Evolutionary conservation across 2,329 filamentous ascomycete genomes (phyloP).

Genomic region (Tetracladium maxilliforme): DNA sequence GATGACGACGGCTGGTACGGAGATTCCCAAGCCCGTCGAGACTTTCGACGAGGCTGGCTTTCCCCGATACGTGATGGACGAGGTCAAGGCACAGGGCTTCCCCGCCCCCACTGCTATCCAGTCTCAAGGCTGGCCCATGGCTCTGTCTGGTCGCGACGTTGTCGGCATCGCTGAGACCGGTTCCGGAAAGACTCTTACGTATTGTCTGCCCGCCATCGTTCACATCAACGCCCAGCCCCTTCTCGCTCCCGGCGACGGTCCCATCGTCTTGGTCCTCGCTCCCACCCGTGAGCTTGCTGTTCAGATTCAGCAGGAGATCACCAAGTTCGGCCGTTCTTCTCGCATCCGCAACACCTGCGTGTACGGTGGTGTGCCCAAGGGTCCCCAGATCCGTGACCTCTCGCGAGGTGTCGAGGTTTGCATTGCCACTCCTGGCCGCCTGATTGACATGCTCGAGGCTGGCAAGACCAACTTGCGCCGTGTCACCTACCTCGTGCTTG

Average conservation of each 20-base stretch:
- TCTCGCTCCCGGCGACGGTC: slow-evolving; percentile 84
- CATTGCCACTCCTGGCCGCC: slow-evolving; percentile 92
- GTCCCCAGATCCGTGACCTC: slow-evolving; percentile 89
- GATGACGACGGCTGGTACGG: slow-evolving; percentile 66
- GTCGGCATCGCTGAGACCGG: slow-evolving; percentile 99
- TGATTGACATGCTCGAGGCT: slow-evolving; percentile 97
- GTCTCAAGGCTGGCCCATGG: slow-evolving; percentile 98
- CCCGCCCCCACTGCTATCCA: slow-evolving; percentile 88
- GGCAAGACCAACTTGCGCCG: slow-evolving; percentile 96
- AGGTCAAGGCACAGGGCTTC: slow-evolving; percentile 97
- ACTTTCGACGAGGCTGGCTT: slow-evolving; percentile 97
- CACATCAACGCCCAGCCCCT: slow-evolving; percentile 99
- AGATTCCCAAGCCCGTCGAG: slow-evolving; percentile 87
- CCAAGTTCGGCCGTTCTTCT: slow-evolving; percentile 95
- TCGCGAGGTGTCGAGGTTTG: slow-evolving; percentile 93
- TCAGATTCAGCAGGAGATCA: slow-evolving; percentile 97
- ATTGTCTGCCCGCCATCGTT: slow-evolving; percentile 94
- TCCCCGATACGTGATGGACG: slow-evolving; percentile 91
- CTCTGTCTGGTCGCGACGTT: slow-evolving; percentile 91
- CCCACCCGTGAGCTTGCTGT: slow-evolving; percentile 96
- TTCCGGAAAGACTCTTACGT: slow-evolving; percentile 97
- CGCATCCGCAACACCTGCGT: slow-evolving; percentile 98
- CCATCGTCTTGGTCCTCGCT: slow-evolving; percentile 89
- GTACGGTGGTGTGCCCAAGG: slow-evolving; percentile 97
- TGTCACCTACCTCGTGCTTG: slow-evolving; percentile 94